Conservation (phyloP, 73 alveolate species). For the Paraurostyla sp. region DNA sequence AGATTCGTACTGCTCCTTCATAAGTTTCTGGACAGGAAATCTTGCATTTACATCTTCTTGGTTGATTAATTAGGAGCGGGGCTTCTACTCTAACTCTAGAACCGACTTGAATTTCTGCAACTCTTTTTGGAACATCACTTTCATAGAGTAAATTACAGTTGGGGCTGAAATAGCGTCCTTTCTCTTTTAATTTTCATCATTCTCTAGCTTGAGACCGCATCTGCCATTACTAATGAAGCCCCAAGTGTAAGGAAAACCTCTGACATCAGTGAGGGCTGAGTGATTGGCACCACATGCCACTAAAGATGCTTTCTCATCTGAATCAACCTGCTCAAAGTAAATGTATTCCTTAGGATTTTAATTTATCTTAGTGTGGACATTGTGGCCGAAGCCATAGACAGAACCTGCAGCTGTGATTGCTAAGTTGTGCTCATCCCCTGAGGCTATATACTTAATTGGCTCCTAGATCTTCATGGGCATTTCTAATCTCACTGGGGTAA, state of each 20-base stretch:
- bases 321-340: background rate
- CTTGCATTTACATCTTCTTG: background rate
- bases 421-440: conserved; percentile 76
- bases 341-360: conserved; percentile 18
- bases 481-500: conserved; percentile 50
- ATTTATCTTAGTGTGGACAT: conserved; percentile 15
- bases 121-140: conserved; percentile 36
- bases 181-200: background rate
- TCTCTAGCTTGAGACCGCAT: conserved; percentile 67
- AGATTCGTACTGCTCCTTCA: conserved; percentile 35
- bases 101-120: background rate
- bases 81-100: background rate
- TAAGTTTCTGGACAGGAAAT: conserved; percentile 39
- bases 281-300: conserved; percentile 65
- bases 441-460: conserved; percentile 56
- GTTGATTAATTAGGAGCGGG: background rate
- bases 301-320: conserved; percentile 27
- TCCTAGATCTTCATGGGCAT: background rate
- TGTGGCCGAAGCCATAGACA: conserved; percentile 69
- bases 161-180: conserved; percentile 41
- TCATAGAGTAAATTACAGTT: conserved; percentile 28
- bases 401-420: conserved; percentile 49
- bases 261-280: conserved; percentile 8
- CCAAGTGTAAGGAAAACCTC: conserved; percentile 76
- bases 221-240: conserved; percentile 71